Base-by-base conservation (phyloP, 202 grass and related monocot genomes). In the Panicum virgatum region DNA sequence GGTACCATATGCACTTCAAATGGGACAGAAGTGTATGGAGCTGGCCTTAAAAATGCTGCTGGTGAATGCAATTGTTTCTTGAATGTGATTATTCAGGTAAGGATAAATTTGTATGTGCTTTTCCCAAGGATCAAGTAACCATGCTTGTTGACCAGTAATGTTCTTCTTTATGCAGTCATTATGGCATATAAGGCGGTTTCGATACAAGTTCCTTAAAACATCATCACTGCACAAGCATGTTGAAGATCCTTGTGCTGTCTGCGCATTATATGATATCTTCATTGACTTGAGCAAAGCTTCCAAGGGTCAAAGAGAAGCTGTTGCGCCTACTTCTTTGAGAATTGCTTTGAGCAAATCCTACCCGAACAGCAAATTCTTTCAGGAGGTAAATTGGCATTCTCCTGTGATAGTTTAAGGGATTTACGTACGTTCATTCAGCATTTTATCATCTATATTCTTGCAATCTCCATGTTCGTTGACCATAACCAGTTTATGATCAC, bases 41-140 rank as follows among this genome's bases (percentile, higher is more conserved):
- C 93, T 54, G 96, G 96, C 66, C 93, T 99, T 66, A 93, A 86
- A 87, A 99, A 99, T 87, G 96, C 93, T 70, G 90, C 92, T 75
- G 96, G 96, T 38, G 96, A 99, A 86, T 99, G 96, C 75, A 99
- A 99, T 84, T 99, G 96, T 83, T 99, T 99, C 72, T 87, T 99
- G 82, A 99, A 99, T 87, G 96, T 99, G 73, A 92, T 99, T 86
- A 99, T 99, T 75, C 96, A 99, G 93, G 96, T 99, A 92, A 84
- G 71, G 57, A 54, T 67, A 72, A 26, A 71, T 7, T 76, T 84
- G 23, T 80, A 72, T 43, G 38, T 58, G 26, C 12, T 45, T 70
- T 20, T 70, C 65, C 44, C 16, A 38, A 57, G 26, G 23, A 79
- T 85, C 66, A 39, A 82, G 77, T 75, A 69, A 46, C 34, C 43